Evolutionary conservation across 139 green algal species (phyloP).

Genomic region (Mychonastes homosphaera): DNA sequence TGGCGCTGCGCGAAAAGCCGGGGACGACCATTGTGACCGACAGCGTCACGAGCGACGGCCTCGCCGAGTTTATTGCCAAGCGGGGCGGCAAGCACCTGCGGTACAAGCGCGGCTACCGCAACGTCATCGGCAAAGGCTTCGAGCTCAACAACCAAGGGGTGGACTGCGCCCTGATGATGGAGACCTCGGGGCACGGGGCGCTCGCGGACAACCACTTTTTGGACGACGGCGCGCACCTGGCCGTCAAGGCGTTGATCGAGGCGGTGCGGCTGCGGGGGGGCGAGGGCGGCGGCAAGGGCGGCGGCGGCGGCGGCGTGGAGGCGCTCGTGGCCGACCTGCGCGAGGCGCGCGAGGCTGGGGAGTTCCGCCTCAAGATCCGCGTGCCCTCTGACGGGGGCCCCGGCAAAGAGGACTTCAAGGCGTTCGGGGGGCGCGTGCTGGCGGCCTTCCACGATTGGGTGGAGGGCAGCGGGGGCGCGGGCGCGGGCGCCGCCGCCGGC

Average conservation of each 20-base stretch:
- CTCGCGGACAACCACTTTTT: slow-evolving; percentile 89
- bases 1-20: slow-evolving; percentile 74
- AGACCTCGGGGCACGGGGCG: slow-evolving; percentile 89
- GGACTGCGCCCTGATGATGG: slow-evolving; percentile 88
- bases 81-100: slow-evolving; percentile 69
- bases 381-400: background rate
- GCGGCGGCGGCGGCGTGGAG: background rate
- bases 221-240: slow-evolving; percentile 86
- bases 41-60: slow-evolving; percentile 77
- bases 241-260: slow-evolving; percentile 77
- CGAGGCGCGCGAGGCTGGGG: slow-evolving; percentile 54
- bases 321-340: slow-evolving; percentile 63
- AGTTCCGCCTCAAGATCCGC: slow-evolving; percentile 48
- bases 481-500: slow-evolving; percentile 25
- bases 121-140: slow-evolving; percentile 88
- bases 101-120: slow-evolving; percentile 91
- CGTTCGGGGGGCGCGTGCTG: slow-evolving; percentile 38
- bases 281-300: background rate
- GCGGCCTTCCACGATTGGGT: slow-evolving; percentile 51
- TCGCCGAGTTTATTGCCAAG: slow-evolving; percentile 74
- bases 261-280: slow-evolving; percentile 50
- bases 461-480: slow-evolving; percentile 32
- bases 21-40: slow-evolving; percentile 92
- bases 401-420: slow-evolving; percentile 42
- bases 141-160: slow-evolving; percentile 67